Evolutionary conservation across 805 yeast species (phyloP).

Genomic region (Lachancea waltii): DNA sequence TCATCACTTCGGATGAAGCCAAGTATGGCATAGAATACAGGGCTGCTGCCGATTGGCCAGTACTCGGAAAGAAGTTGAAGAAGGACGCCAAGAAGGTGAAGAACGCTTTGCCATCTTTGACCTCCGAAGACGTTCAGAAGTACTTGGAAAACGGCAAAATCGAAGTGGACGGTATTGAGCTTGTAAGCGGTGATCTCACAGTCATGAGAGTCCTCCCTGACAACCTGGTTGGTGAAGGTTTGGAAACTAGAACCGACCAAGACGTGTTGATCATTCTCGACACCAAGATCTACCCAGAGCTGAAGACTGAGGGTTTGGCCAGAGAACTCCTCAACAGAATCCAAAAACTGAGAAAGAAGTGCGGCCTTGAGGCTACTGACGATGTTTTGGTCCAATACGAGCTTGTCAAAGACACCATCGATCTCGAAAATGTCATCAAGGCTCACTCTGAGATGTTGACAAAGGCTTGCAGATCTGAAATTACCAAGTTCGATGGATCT

Average conservation of each 20-base stretch:
- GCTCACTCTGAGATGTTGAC: slow-evolving; percentile 61
- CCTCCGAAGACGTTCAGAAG: slow-evolving; percentile 75
- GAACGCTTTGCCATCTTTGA: slow-evolving; percentile 78
- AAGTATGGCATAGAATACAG: slow-evolving; percentile 87
- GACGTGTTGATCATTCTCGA: slow-evolving; percentile 89
- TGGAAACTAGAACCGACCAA: slow-evolving; percentile 79
- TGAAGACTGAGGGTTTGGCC: slow-evolving; percentile 89
- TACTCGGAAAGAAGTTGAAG: slow-evolving; percentile 93
- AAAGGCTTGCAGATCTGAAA: slow-evolving; percentile 65
- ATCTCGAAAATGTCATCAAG: slow-evolving; percentile 52
- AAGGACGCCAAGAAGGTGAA: slow-evolving; percentile 90
- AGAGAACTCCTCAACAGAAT: slow-evolving; percentile 96
- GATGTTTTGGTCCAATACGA: slow-evolving; percentile 84
- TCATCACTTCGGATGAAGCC: slow-evolving; percentile 85
- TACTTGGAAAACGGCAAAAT: slow-evolving; percentile 69
- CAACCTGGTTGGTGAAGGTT: slow-evolving; percentile 55
- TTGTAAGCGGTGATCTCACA: slow-evolving; percentile 81
- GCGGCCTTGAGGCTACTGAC: slow-evolving; percentile 89
- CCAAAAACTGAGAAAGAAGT: slow-evolving; percentile 95
- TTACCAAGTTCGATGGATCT: slow-evolving; percentile 40
- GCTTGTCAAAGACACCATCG: slow-evolving; percentile 55
- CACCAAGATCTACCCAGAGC: slow-evolving; percentile 77
- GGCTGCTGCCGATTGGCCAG: slow-evolving; percentile 99
- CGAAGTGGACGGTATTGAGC: slow-evolving; percentile 81
- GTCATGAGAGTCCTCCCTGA: slow-evolving; percentile 87